Evolutionary conservation across 2,329 filamentous ascomycete species (phyloP).

Genomic region (Alternaria sp.): DNA sequence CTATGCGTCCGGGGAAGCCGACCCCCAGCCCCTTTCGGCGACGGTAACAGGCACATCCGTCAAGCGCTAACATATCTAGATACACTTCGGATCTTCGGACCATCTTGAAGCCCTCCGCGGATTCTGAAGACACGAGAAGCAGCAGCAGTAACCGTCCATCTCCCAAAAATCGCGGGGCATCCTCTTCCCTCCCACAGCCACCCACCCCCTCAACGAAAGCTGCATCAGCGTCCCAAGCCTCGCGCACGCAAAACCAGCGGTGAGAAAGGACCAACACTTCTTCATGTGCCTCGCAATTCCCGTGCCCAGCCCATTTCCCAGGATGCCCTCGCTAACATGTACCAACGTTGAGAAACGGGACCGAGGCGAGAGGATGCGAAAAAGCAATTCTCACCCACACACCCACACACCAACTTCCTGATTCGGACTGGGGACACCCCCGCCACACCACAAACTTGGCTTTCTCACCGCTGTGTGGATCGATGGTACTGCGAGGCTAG

Average conservation of each 20-base stretch:
- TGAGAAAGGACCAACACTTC: background rate
- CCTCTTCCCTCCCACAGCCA: background rate
- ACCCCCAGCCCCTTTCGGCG: background rate
- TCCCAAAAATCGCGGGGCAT: background rate
- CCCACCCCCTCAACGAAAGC: background rate
- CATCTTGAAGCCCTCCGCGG: background rate
- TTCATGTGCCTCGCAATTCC: background rate
- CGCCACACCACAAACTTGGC: background rate
- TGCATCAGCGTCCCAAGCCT: background rate
- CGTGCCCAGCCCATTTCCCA: background rate
- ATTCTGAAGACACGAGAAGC: background rate
- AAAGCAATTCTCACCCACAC: background rate
- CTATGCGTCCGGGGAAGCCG: background rate
- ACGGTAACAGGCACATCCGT: background rate
- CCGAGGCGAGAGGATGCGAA: background rate
- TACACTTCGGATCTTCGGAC: background rate
- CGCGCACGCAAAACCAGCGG: background rate
- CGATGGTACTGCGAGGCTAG: background rate
- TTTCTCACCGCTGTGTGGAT: conserved; percentile 1
- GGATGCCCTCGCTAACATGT: background rate
- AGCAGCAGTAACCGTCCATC: background rate
- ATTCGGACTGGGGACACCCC: background rate
- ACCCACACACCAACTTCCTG: background rate
- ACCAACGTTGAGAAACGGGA: conserved; percentile 1
- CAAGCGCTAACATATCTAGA: background rate